phyloP scores from a whole-genome alignment of 1,284 basidiomycete genomes.

The Fistulina hepatica region DNA sequence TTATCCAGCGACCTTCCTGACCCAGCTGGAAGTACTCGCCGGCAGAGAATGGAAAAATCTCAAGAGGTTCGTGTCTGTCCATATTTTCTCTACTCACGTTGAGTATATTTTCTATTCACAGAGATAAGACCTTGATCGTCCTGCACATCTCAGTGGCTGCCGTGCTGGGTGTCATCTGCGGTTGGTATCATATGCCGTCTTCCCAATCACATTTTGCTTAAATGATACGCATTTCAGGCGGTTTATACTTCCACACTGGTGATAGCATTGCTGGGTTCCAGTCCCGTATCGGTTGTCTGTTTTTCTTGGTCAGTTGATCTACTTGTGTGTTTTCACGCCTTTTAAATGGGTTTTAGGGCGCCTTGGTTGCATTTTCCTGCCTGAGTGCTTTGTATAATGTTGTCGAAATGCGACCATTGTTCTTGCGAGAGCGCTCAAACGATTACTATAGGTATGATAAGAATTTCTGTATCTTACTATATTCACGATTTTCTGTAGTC shows the following conservation, averaged over 20 bases:
- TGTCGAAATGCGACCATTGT: conserved; percentile 69
- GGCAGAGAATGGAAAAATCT: conserved; percentile 78
- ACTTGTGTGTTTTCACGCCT: not conserved
- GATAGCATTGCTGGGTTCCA: conserved; percentile 85
- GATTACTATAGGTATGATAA: conserved; percentile 70
- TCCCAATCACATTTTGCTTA: conserved; percentile 4
- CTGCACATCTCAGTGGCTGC: conserved; percentile 63
- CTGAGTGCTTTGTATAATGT: conserved; percentile 82
- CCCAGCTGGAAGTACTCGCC: conserved; percentile 71
- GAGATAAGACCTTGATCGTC: conserved; percentile 74
- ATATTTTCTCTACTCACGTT: conserved; percentile 1
- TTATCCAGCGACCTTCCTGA: conserved; percentile 73
- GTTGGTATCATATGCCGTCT: conserved; percentile 26
- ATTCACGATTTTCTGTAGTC: conserved; percentile 31
- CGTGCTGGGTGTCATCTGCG: conserved; percentile 72
- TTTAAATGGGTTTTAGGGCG: conserved; percentile 30
- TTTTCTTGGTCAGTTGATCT: conserved; percentile 64
- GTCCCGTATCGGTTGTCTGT: conserved; percentile 79
- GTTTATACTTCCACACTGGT: conserved; percentile 73
- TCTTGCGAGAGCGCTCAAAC: conserved; percentile 77
- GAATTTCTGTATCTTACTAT: conserved; percentile 9
- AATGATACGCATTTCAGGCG: conserved; percentile 37
- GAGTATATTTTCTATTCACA: conserved; percentile 17
- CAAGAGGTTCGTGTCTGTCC: conserved; percentile 36
- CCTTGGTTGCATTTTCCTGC: conserved; percentile 79